These are phyloP conservation scores for Xylaria sp. DNA, from an alignment of 2,329 filamentous ascomycete genomes.

Conservation along the genomic window DNA sequence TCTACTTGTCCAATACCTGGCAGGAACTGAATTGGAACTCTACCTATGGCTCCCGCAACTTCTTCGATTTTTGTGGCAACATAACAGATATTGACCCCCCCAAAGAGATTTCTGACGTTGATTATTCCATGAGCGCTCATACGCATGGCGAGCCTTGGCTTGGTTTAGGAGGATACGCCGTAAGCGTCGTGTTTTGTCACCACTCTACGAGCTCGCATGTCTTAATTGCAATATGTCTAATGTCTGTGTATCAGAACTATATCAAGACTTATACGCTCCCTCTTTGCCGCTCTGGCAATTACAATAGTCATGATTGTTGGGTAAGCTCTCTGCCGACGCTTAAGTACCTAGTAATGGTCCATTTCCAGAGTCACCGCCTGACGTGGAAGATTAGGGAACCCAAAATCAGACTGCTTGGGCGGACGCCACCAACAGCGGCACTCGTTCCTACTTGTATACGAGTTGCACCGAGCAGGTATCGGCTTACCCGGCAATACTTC, in stretches of 20 bases:
- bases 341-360: too few species aligned
- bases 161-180: conserved; percentile 56
- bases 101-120: conserved; percentile 49
- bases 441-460: conserved; percentile 56
- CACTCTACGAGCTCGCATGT: neutral
- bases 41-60: conserved; percentile 50
- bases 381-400: conserved; percentile 33
- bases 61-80: conserved; percentile 59
- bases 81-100: conserved; percentile 54
- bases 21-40: conserved; percentile 58
- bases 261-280: conserved; percentile 53
- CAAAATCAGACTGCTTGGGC: conserved; percentile 51
- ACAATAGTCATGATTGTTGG: conserved; percentile 52
- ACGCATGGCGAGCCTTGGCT: conserved; percentile 56
- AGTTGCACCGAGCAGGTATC: conserved; percentile 52
- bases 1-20: conserved; percentile 58
- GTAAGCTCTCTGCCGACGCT: conserved; percentile 35
- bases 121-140: conserved; percentile 54
- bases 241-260: conserved; percentile 44
- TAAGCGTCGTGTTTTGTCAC: neutral
- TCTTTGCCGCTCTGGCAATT: conserved; percentile 48
- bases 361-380: neutral
- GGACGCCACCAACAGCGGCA: conserved; percentile 46
- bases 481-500: neutral
- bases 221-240: conserved; percentile 5